These are phyloP conservation scores for Zygoascus sp. DNA, from an alignment of 1,139 yeast genomes.

Conservation along the genomic window DNA sequence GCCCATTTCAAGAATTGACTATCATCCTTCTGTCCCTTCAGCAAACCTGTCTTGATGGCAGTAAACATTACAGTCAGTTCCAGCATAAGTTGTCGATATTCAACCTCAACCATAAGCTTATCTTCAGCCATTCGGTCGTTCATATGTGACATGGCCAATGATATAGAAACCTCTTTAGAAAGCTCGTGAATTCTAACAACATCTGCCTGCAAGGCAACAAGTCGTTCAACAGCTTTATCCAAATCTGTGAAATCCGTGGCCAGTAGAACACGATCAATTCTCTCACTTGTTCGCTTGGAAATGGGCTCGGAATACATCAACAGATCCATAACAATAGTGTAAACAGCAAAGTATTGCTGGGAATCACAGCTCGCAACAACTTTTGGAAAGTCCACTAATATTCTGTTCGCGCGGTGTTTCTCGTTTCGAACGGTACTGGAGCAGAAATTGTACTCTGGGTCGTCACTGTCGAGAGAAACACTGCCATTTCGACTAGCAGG, in stretches of 20 bases:
- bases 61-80: slow-evolving; percentile 64
- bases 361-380: slow-evolving; percentile 71
- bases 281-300: slow-evolving; percentile 51
- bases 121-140: slow-evolving; percentile 35
- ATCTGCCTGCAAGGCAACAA: slow-evolving; percentile 53
- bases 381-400: slow-evolving; percentile 63
- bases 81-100: slow-evolving; percentile 50
- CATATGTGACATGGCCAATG: slow-evolving; percentile 19
- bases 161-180: slow-evolving; percentile 42
- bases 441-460: slow-evolving; percentile 20
- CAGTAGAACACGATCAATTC: slow-evolving; percentile 60
- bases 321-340: slow-evolving; percentile 59
- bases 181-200: slow-evolving; percentile 46
- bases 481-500: slow-evolving; percentile 1
- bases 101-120: slow-evolving; percentile 46
- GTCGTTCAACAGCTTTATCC: slow-evolving; percentile 48
- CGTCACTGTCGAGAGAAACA: slow-evolving; percentile 7
- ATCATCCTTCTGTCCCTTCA: slow-evolving; percentile 36
- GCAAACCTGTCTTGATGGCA: slow-evolving; percentile 54
- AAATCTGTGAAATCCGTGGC: slow-evolving; percentile 67
- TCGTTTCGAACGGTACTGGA: slow-evolving; percentile 31
- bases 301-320: slow-evolving; percentile 63
- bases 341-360: slow-evolving; percentile 63
- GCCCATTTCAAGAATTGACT: slow-evolving; percentile 50
- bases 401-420: slow-evolving; percentile 39